phyloP scores from a whole-genome alignment of 2,329 filamentous ascomycete genomes.

The Botrytis cinerea region DNA sequence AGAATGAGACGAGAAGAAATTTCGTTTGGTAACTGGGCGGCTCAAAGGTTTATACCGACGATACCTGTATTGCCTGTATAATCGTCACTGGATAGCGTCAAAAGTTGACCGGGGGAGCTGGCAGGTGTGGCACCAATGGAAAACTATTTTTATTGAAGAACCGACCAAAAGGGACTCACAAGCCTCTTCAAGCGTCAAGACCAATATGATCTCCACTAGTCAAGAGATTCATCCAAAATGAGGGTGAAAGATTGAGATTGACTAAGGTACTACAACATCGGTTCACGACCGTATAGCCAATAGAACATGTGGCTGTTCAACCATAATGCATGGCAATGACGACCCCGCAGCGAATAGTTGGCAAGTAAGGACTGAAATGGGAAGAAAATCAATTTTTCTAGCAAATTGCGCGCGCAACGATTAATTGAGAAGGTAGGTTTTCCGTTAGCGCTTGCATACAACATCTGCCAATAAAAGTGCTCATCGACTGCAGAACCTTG shows the following conservation, averaged over 20 bases:
- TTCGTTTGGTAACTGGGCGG: slow-evolving; percentile 16
- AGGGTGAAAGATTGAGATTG: neutral
- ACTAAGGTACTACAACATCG: slow-evolving; percentile 14
- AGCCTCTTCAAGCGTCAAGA: slow-evolving; percentile 20
- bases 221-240: slow-evolving; percentile 12
- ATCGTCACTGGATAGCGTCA: slow-evolving; percentile 17
- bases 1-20: slow-evolving; percentile 19
- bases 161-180: slow-evolving; percentile 14
- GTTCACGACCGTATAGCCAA: slow-evolving; percentile 15
- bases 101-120: slow-evolving; percentile 4
- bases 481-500: slow-evolving; percentile 20
- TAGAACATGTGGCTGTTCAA: slow-evolving; percentile 7
- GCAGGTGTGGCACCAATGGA: slow-evolving; percentile 9
- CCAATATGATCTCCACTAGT: slow-evolving; percentile 2
- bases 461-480: slow-evolving; percentile 13
- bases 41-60: slow-evolving; percentile 22
- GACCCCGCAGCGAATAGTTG: slow-evolving; percentile 15
- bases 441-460: slow-evolving; percentile 22
- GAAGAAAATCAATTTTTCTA: slow-evolving; percentile 13
- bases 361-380: slow-evolving; percentile 1
- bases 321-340: slow-evolving; percentile 6
- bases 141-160: slow-evolving; percentile 22
- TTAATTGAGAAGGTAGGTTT: slow-evolving; percentile 5
- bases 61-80: slow-evolving; percentile 10
- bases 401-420: slow-evolving; percentile 24